Base-by-base conservation (phyloP, 768 basidiomycete genomes). In the Tylopilus rubrobrunneus region DNA sequence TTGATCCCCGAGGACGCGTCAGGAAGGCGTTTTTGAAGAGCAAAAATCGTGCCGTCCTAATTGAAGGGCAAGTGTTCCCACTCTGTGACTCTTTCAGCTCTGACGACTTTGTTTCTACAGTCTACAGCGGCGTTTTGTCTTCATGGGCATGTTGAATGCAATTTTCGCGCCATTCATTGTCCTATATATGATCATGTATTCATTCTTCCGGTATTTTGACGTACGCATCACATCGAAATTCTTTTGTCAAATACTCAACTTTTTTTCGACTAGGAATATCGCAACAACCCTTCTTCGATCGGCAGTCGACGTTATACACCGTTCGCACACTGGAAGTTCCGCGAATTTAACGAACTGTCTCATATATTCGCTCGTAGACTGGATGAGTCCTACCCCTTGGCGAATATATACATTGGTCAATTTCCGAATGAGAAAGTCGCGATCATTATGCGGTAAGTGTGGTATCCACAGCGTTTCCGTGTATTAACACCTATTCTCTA, bases 161-260 rank as follows among this genome's bases (percentile, higher is more conserved):
- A 83, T 94, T 10, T 96, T 98, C 60, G 92, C 90, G 1, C 97
- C 97, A 0, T 96, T 98, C 73, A 98, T 99, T 63, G 90, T 98
- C 31, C 74, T 95, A 17, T 99, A 99, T 70, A 82, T 98, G 41
- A 72, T 98, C 39, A 91, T 98, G 85, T 99, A 97, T 68, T 98
- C 94, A 1, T 99, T 99, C 79, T 99, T 99, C 78, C 89, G 96
- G 4, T 99, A 99, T 69, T 99, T 99, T 57, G 97, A 99, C 79
- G 97, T 93, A 45, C 48, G 84, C 69, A 12, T 19, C n/a, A 17
- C 23, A 31, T 37, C 17, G 17, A 41, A 4, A n/a, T 4, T 41
- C 28, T 28, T 29, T 8, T 27, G 29, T 17, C 12, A 15, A 23
- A 40, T 33, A 4, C 33, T 11, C 42, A 25, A 23, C 21, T 34